Evolutionary conservation across 2,329 filamentous ascomycete species (phyloP), one percentile per base, ranked within the genome.

Genomic region (Allantophomopsis cytisporea): DNA sequence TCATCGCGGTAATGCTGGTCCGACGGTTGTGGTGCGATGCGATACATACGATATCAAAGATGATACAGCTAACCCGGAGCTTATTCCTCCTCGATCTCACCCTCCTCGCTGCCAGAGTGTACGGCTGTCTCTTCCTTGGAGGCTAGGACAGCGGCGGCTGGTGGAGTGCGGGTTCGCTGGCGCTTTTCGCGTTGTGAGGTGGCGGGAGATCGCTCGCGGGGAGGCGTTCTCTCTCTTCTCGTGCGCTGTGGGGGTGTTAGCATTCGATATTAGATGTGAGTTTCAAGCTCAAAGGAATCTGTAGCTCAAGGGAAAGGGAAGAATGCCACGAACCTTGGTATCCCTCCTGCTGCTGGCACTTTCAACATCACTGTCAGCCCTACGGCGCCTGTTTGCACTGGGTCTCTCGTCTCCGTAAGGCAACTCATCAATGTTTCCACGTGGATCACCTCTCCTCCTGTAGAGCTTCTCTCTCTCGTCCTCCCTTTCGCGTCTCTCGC

Each of bases 51-150:
- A 28, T 28, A 49, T 34, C 35, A 40, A n/a, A 37, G 14, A 35
- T 37, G 17, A 35, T 32, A 31, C 28, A 28, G 23, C 17, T 14
- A n/a, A 28, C 18, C 18, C 8, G 23, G 11, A 41, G 45, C 42
- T 47, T 64, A 76, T 50, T 77, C 73, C 66, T 96, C 88, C 61
- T 94, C 91, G 51, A 98, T 96, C 65, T 98, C 91, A 39, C 91
- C 91, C 61, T 98, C 91, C 63, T 98, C 91, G 54, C 88, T 95
- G 39, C 91, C 91, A 43, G 83, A 89, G 53, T 56, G 54, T 30
- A 58, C 48, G 5, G 61, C 60, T 47, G 62, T 63, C 38, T 67
- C 67, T 44, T 67, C 64, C 52, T 64, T 64, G 31, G 51, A 52
- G 31, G 54, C 53, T 39, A 56, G 44, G 31, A 47, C 46, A 33